These are phyloP conservation scores for Tillandsia fasciculata DNA, from an alignment of 176 grass and related monocot genomes.

Conservation along the genomic window DNA sequence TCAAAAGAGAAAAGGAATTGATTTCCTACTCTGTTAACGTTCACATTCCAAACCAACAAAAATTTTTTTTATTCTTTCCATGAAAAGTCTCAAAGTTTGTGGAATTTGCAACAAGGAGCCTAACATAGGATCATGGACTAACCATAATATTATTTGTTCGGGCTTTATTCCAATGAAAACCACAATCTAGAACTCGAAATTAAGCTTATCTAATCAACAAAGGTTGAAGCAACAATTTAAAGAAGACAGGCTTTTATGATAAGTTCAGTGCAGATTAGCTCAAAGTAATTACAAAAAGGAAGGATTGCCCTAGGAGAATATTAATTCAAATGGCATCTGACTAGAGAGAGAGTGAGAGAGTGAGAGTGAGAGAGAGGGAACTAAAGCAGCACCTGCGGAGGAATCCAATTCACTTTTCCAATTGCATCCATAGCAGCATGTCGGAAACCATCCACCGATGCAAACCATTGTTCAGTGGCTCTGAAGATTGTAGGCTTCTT, in stretches of 20 bases:
- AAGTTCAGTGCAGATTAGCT: too few relatives aligned
- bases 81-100: too few relatives aligned
- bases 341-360: background rate
- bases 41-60: background rate
- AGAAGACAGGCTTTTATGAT: too few relatives aligned
- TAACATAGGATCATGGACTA: too few relatives aligned
- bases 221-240: too few relatives aligned
- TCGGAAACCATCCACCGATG: constrained; percentile 91
- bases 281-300: too few relatives aligned
- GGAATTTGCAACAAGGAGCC: too few relatives aligned
- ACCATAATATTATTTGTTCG: background rate
- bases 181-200: too few relatives aligned
- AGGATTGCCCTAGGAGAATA: too few relatives aligned
- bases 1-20: constrained; percentile 3
- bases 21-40: background rate
- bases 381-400: constrained; percentile 52
- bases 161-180: background rate
- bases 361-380: constrained; percentile 3
- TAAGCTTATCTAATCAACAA: too few relatives aligned
- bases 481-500: constrained; percentile 98
- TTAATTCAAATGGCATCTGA: background rate
- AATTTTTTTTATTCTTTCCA: too few relatives aligned
- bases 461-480: constrained; percentile 98
- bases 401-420: constrained; percentile 71
- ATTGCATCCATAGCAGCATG: constrained; percentile 96